Evolutionary conservation across 306 rosid genomes (phyloP), one percentile per base, ranked within the genome.

Genomic region (cucumber (Cucumis sativus)): DNA sequence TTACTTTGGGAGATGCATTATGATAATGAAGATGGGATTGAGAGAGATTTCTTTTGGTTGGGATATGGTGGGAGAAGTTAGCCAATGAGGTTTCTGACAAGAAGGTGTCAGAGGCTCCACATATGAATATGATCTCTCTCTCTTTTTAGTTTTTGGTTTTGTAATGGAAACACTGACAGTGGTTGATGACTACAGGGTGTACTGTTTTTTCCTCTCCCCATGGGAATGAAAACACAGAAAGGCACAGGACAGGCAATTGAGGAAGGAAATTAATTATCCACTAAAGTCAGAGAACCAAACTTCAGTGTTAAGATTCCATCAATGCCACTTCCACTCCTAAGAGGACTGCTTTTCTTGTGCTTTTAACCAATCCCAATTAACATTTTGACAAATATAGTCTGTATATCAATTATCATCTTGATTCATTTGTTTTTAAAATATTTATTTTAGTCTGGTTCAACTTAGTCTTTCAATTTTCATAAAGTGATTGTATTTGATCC

Each of bases 81-180:
- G 84, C 82, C 79, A 72, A 79, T 85, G 79, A 84, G 80, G 85
- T 83, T 79, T 80, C 82, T 79, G 66, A 83, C 37, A 84, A 83
- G 62, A 55, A 83, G 82, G 83, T 88, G 98, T 88, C 91, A 90
- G 90, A 77, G 75, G 75, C 57, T 69, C 75, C 75, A 69, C 75
- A 11, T 69, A 67, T 21, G 37, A 69, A n/a, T 69, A 67, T 21
- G 37, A 69, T 23, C 35, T 12, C 11, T 68, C 74, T 69, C 37
- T 33, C 37, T 33, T 33, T 21, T 43, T 69, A 20, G 57, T 43
- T 69, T 7, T 69, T 68, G 74, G 75, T 13, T 69, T 47, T 41
- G 75, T 41, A 69, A 69, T 69, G 75, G 57, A 69, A 69, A 21
- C 57, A 69, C 57, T 69, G 75, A 21, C 75, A 69, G 33, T 43